Evolutionary conservation across 495 filamentous ascomycete genomes (phyloP), one percentile per base, ranked within the genome.

Genomic region (Staphylotrichum tortipilum): DNA sequence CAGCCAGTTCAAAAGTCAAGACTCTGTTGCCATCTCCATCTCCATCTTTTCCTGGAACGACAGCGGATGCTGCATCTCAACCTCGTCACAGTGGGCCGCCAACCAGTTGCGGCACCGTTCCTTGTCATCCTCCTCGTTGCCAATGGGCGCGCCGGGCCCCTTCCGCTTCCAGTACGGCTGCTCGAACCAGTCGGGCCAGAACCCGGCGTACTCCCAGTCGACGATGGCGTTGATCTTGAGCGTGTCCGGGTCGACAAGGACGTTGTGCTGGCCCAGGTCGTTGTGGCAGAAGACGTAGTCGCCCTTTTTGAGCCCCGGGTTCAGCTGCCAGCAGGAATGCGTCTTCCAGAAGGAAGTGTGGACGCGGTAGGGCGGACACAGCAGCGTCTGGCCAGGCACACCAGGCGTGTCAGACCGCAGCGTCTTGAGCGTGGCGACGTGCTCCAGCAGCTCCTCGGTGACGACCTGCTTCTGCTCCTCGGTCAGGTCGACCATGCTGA

Each of bases 191-290:
- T 21, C 19, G 10, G 49, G 49, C 11, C 19, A 51, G 40, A 44
- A 51, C 4, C 40, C 49, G 8, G 41, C 26, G 15, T 30, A 44
- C 26, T 44, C 26, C 45, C 40, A 49, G 30, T 49, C 46, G 8
- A 54, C 21, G 9, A 54, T 48, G 0, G 21, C 52, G 15, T 21
- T 54, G 34, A 54, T 45, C 26, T 49, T 47, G 22, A 49, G 28
- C 3, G 45, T 44, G 7, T 44, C 45, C 1, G 45, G 52, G 15
- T 54, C 46, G 7, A 49, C 52, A 33, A 54, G 18, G 33, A 54
- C 34, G 28, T 54, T 54, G 21, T 38, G 15, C 26, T 43, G 28
- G 9, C 45, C 49, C 1, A 54, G 34, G 7, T 54, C 52, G 39
- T 43, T 42, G 34, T 54, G 44, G 34, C 41, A 44, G 24, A 44